phyloP scores from a whole-genome alignment of 1,139 yeast species.

The Kodamaea suecica region DNA sequence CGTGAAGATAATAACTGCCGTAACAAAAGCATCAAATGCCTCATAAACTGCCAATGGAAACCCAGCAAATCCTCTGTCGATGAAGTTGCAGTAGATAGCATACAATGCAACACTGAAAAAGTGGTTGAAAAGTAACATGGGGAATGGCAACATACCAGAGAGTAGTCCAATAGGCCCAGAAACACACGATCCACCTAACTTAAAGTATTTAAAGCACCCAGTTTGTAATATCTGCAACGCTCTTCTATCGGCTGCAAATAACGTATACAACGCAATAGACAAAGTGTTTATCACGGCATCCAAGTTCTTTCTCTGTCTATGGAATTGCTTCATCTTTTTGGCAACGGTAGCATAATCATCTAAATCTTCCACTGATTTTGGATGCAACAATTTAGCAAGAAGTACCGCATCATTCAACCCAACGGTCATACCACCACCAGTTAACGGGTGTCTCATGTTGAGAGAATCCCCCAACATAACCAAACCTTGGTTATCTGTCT shows the following conservation, averaged over 20 bases:
- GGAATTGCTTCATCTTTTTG: conserved; percentile 61
- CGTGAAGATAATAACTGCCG: conserved; percentile 76
- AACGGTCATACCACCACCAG: conserved; percentile 99
- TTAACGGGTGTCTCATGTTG: conserved; percentile 96
- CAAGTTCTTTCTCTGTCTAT: conserved; percentile 69
- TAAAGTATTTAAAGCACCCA: conserved; percentile 88
- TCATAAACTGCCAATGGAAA: conserved; percentile 73
- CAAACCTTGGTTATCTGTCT: conserved; percentile 63
- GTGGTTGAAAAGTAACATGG: conserved; percentile 72
- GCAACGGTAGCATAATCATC: conserved; percentile 53
- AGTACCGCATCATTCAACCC: conserved; percentile 85
- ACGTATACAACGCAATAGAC: conserved; percentile 83
- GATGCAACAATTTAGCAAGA: conserved; percentile 57
- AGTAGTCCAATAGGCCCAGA: conserved; percentile 79
- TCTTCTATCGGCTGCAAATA: conserved; percentile 81
- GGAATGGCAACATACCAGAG: conserved; percentile 77
- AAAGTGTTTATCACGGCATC: conserved; percentile 86
- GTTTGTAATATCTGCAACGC: conserved; percentile 68
- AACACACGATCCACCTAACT: conserved; percentile 78
- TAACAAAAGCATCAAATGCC: conserved; percentile 62
- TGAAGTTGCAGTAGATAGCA: conserved; percentile 68
- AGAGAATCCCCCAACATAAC: conserved; percentile 88
- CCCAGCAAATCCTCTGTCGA: conserved; percentile 60
- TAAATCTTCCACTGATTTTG: conserved; percentile 56
- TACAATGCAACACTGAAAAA: conserved; percentile 90